Base-by-base conservation (phyloP, 1,284 basidiomycete genomes). In the Ustilago bromivora region DNA sequence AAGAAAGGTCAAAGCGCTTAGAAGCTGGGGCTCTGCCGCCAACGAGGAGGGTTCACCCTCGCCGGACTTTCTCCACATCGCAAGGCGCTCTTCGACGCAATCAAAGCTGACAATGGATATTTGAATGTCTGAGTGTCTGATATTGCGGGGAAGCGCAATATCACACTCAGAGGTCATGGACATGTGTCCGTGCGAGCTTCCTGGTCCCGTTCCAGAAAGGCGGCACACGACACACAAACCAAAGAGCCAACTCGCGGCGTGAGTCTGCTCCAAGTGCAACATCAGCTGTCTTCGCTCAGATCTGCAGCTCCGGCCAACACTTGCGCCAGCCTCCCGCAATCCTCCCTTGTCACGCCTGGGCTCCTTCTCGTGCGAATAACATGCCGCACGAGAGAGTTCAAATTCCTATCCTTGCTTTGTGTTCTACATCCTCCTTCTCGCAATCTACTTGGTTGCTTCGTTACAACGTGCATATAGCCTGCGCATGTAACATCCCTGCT, bases 271-370 rank as follows among this genome's bases (percentile, higher is more conserved):
- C 5, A 15, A 23, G 49, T 13, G 52, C 34, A 28, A 51, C 49
- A 51, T 32, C 5, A 51, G 6, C 49, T n/a, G 35, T 56, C 36
- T 31, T 56, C 54, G 54, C 54, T 56, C 31, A 56, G 54, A 56
- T 41, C 34, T 51, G 52, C 52, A 54, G 35, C 52, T 54, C 34
- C 34, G 52, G 11, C 17, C 15, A 10, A 49, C 31, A 10, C 2
- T 56, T 56, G 54, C 54, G 54, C 54, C 54, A 56, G 54, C 54
- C 54, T 56, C 35, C 54, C 54, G 54, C 54, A 54, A 54, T 4
- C 31, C 13, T 13, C 7, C 15, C 13, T 5, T 41, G 6, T 41
- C 23, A 28, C 23, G 23, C 23, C 23, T 28, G 23, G 3, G 23
- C 23, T 3, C 23, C 23, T 28, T 28, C 23, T 28, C 3, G 23